Conservation (phyloP, 176 grass and related monocot genomes). For the Microstegium vimineum region DNA sequence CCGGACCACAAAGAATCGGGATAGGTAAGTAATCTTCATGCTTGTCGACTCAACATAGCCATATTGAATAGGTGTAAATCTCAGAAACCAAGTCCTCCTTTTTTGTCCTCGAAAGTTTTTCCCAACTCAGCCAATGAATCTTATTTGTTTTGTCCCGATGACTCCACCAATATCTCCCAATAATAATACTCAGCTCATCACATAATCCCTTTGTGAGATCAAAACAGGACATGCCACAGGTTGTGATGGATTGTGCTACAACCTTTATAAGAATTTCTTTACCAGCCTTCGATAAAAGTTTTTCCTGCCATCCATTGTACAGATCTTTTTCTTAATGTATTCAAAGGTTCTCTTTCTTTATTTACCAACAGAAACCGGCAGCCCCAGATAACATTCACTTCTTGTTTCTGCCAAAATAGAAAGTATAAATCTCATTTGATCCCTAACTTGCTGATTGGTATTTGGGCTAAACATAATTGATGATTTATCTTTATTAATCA, state of each 20-base stretch:
- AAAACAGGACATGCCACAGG: not conserved
- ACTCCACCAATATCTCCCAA: not conserved
- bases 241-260: not conserved
- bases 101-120: not conserved
- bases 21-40: not conserved
- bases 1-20: no score
- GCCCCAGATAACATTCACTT: not conserved
- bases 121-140: not conserved
- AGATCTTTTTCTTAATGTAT: not conserved
- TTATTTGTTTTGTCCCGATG: no score
- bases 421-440: no score
- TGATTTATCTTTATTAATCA: no score
- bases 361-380: not conserved
- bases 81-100: not conserved
- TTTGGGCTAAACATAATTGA: no score
- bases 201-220: not conserved
- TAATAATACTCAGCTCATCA: not conserved
- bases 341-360: not conserved
- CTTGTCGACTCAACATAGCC: not conserved
- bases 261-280: not conserved
- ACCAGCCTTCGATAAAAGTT: not conserved
- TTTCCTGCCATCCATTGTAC: not conserved
- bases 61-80: not conserved
- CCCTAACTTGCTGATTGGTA: no score
- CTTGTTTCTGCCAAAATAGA: no score